Evolutionary conservation across 208 protist genomes (phyloP), one percentile per base, ranked within the genome.

Genomic region (Crithidia fasciculata): DNA sequence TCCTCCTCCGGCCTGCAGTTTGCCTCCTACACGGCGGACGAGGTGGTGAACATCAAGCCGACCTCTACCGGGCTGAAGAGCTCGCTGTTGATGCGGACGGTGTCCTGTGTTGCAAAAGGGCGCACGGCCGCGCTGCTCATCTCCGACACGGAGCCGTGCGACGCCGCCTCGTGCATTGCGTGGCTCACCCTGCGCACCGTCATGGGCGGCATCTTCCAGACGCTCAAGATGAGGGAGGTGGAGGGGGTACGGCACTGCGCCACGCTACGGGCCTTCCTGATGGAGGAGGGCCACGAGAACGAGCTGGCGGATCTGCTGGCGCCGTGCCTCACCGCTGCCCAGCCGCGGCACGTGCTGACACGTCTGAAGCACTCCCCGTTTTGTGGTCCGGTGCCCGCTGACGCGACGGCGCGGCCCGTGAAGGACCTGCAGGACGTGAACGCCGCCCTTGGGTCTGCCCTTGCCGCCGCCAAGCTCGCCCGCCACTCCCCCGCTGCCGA

Each of bases 281-380:
- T 87, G 2, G 52, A 67, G 19, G 69, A 79, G 54, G 39, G 41
- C 36, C 28, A 19, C 15, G 50, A 64, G 18, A 45, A 81, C 49
- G 54, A 55, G 37, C 57, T 83, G 57, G 56, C 69, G 0, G 81
- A 86, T 45, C 61, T 86, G 39, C 76, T 86, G 61, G 77, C 64
- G 6, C 59, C 69, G 19, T 44, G 19, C 9, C 56, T 67, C 5
- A 58, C 64, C 41, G 12, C 60, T 0, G 44, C n/a, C 9, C 53
- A 62, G 28, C 61, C 61, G 15, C 63, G 72, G 5, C 64, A 62
- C 52, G 10, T 28, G 28, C 56, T 77, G 47, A 69, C 59, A n/a
- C 68, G 54, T 15, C 74, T 83, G 54, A 76, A 82, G 50, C 73
- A 76, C 59, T 87, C 82, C 13, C 82, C 82, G 0, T 72, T 87